Evolutionary conservation across 371 early-diverging fungal species (phyloP).

Genomic region (Neoconidiobolus thromboides): DNA sequence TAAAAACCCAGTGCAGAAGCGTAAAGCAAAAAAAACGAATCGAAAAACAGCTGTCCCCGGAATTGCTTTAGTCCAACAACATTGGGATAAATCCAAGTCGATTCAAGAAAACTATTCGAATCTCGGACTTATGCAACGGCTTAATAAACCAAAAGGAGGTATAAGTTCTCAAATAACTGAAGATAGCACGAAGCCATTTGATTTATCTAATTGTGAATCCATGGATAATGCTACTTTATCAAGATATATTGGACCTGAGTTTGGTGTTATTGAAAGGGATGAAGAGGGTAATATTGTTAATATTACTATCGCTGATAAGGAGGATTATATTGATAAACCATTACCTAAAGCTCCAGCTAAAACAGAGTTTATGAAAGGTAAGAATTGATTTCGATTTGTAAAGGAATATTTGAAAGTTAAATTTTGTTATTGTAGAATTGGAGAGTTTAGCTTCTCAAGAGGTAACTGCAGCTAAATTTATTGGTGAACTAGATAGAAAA

Average conservation of each 20-base stretch:
- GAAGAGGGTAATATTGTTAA: constrained; percentile 60
- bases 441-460: too few relatives aligned
- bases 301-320: constrained; percentile 31
- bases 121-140: neutral
- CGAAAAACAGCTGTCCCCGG: neutral
- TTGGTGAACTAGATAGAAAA: too few relatives aligned
- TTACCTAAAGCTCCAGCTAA: constrained; percentile 12
- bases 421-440: too few relatives aligned
- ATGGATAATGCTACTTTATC: constrained; percentile 25
- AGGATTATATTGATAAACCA: constrained; percentile 25
- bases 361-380: too few relatives aligned
- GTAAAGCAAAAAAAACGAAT: neutral
- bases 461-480: too few relatives aligned
- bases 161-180: neutral
- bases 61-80: neutral
- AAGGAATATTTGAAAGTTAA: too few relatives aligned
- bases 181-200: neutral
- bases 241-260: constrained; percentile 30
- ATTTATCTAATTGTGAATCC: constrained; percentile 7
- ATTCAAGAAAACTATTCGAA: constrained; percentile 1
- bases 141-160: too few relatives aligned
- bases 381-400: too few relatives aligned
- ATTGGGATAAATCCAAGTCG: neutral
- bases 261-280: constrained; percentile 64
- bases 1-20: neutral